Evolutionary conservation across 1,284 basidiomycete genomes (phyloP), one percentile per base, ranked within the genome.

Genomic region (Ganoderma leucocontextum): DNA sequence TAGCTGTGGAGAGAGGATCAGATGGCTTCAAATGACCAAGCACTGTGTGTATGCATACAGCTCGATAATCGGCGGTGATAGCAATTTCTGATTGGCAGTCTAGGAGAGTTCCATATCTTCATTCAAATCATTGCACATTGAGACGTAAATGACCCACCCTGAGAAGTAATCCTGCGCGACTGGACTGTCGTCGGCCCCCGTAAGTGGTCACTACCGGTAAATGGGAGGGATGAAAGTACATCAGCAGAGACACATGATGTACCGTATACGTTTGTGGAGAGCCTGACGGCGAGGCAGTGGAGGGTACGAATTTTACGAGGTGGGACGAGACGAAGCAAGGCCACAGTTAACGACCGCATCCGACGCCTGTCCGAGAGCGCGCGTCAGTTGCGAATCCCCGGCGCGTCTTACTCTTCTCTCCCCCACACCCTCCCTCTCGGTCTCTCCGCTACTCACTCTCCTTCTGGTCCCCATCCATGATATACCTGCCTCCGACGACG

Each of bases 391-490:
- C 47, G 47, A 25, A 52, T 25, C 47, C 29, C 29, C 29, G 29
- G 1, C 47, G 47, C 47, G 22, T 49, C 47, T 49, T 52, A 9
- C 44, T 47, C 44, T 47, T n/a, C 39, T 41, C 41, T 42, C 41
- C 47, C 10, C 25, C 47, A 25, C 47, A 22, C 10, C 25, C 22
- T 52, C n/a, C 39, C 39, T 41, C 59, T 44, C 55, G 49, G 39
- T 49, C 62, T 25, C 57, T 29, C 22, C n/a, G 55, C 65, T 52
- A 49, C 29, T 29, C 62, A 55, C 59, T 33, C 53, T 17, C 6
- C 15, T 22, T 61, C 35, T 17, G 33, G 17, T 58, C 49, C 53
- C 36, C 65, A 58, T 66, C 55, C 60, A 70, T 70, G 69, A 58
- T 53, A 69, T 67, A 72, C 59, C 44, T 42, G 13, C 38, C 13